Percentiles rank a stretch among this genome's conserved stretches.
These are phyloP conservation scores for Suhomyces bokatorum DNA, from an alignment of 1,139 yeast species.

Conservation along the genomic window DNA sequence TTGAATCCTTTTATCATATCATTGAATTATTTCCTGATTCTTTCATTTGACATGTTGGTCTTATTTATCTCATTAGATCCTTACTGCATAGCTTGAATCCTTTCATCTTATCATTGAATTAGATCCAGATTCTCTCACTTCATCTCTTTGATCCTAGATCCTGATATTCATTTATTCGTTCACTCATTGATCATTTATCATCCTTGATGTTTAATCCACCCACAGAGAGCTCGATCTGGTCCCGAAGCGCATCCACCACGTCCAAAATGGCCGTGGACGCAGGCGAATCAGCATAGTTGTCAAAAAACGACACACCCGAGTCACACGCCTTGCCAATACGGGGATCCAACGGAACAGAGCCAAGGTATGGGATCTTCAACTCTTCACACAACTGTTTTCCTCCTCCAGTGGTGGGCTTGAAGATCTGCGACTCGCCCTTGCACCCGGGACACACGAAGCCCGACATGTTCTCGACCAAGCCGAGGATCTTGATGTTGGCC, in stretches of 20 bases:
- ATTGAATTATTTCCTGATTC: no score
- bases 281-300: conserved; percentile 86
- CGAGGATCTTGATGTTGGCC: conserved; percentile 82
- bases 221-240: conserved; percentile 35
- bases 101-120: no score
- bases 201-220: conserved; percentile 1
- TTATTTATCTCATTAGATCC: no score
- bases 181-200: no score
- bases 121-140: no score
- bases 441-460: conserved; percentile 98
- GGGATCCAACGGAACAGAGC: conserved; percentile 94
- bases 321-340: conserved; percentile 90
- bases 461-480: conserved; percentile 95
- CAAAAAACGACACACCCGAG: conserved; percentile 82
- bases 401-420: conserved; percentile 96
- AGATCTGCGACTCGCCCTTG: conserved; percentile 84
- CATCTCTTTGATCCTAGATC: no score
- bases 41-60: no score
- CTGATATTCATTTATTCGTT: no score
- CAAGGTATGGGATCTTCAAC: conserved; percentile 72
- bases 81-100: no score
- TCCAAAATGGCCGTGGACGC: conserved; percentile 84
- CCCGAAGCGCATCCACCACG: conserved; percentile 69
- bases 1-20: no score
- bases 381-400: conserved; percentile 84